Conservation (phyloP, 805 yeast genomes). For the Limtongia smithiae region DNA sequence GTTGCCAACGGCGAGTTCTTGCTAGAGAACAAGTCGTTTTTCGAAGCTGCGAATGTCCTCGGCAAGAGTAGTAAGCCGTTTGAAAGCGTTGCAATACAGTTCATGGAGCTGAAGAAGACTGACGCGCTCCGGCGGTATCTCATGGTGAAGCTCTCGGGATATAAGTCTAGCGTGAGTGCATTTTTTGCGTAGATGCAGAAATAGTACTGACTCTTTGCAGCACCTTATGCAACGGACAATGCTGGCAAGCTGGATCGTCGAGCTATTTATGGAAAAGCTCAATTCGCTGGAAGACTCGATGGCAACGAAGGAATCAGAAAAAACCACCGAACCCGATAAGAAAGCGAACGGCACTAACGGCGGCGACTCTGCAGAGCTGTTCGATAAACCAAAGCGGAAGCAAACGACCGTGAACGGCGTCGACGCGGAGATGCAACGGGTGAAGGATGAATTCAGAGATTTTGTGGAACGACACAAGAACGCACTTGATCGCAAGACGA, state of each 20-base stretch:
- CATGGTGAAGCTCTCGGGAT: slow-evolving; percentile 40
- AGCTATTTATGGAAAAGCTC: slow-evolving; percentile 50
- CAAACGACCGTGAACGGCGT: slow-evolving; percentile 31
- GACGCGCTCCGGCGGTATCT: slow-evolving; percentile 50
- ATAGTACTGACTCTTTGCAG: not conserved
- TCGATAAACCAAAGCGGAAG: slow-evolving; percentile 39
- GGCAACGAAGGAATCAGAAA: slow-evolving; percentile 28
- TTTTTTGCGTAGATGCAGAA: not conserved
- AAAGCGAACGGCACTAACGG: slow-evolving; percentile 14
- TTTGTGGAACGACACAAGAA: slow-evolving; percentile 52
- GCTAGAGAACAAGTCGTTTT: slow-evolving; percentile 36
- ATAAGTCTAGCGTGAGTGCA: slow-evolving; percentile 15
- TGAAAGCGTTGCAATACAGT: slow-evolving; percentile 61
- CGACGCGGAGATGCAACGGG: slow-evolving; percentile 30
- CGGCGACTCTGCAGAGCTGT: slow-evolving; percentile 32
- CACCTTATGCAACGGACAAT: slow-evolving; percentile 48
- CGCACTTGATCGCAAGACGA: slow-evolving; percentile 59
- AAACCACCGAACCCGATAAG: slow-evolving; percentile 12
- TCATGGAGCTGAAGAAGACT: slow-evolving; percentile 45
- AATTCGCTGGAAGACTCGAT: slow-evolving; percentile 43
- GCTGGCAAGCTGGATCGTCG: slow-evolving; percentile 64
- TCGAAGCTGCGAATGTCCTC: slow-evolving; percentile 49
- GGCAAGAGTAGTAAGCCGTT: slow-evolving; percentile 65
- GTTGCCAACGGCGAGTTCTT: slow-evolving; percentile 53
- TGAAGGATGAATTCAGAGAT: slow-evolving; percentile 40